phyloP scores from a whole-genome alignment of 2,329 filamentous ascomycete genomes.

The Biscogniauxia sp. region DNA sequence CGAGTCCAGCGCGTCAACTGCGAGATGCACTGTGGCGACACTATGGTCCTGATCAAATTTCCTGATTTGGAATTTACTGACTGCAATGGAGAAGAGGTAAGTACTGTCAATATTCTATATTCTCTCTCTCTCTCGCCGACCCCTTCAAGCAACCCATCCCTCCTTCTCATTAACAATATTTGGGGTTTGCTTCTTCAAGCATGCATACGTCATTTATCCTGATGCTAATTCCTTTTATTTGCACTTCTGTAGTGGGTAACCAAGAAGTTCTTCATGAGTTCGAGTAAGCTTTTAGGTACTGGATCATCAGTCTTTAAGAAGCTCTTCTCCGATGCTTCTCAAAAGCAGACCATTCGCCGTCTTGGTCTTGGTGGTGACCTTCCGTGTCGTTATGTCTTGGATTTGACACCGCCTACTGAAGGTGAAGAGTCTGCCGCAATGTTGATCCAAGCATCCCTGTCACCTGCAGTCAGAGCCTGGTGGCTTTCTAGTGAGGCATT shows the following conservation, averaged over 20 bases:
- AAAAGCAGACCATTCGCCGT: conserved; percentile 39
- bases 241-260: conserved; percentile 25
- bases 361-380: conserved; percentile 26
- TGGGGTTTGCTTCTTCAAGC: no score
- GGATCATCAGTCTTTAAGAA: conserved; percentile 47
- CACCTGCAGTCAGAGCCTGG: conserved; percentile 55
- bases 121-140: neutral
- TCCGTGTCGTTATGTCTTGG: conserved; percentile 51
- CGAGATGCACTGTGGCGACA: conserved; percentile 4
- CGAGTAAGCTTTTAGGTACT: conserved; percentile 44
- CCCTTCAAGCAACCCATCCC: neutral
- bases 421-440: conserved; percentile 62
- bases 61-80: conserved; percentile 3
- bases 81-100: conserved; percentile 12
- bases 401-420: conserved; percentile 60
- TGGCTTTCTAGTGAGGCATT: conserved; percentile 40
- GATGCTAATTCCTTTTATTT: conserved; percentile 3
- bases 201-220: neutral
- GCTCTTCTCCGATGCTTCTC: conserved; percentile 42
- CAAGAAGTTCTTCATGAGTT: conserved; percentile 43
- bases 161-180: neutral
- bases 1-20: neutral
- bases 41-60: conserved; percentile 13
- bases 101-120: neutral
- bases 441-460: conserved; percentile 57